Percentiles rank a stretch among this genome's conserved stretches.
These are phyloP conservation scores for Nicotiana noctiflora DNA, from an alignment of 257 asterid species.

Conservation along the genomic window DNA sequence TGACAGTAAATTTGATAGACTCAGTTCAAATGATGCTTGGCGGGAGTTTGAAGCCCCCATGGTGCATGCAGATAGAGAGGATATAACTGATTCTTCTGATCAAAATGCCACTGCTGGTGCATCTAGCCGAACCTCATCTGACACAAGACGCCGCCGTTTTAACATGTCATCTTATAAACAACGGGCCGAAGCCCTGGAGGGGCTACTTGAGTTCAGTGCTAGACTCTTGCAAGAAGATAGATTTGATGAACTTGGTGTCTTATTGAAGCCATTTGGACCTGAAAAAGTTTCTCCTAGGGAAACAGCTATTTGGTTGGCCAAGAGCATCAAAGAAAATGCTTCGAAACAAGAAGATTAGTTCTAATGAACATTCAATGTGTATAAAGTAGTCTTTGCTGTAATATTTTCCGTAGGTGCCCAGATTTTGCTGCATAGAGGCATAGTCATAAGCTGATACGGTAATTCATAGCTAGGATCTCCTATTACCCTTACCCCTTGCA, in stretches of 20 bases:
- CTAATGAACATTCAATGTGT: slow-evolving; percentile 9
- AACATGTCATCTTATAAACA: slow-evolving; percentile 77
- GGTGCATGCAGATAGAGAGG: slow-evolving; percentile 30
- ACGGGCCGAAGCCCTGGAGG: slow-evolving; percentile 89
- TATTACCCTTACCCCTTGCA: neutral
- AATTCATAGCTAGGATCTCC: slow-evolving; percentile 8
- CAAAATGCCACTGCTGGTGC: slow-evolving; percentile 92
- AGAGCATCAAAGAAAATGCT: slow-evolving; percentile 75
- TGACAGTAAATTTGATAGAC: slow-evolving; percentile 39
- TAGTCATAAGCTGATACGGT: slow-evolving; percentile 24
- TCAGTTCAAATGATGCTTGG: slow-evolving; percentile 47
- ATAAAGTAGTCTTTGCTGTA: slow-evolving; percentile 11
- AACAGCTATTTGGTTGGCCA: slow-evolving; percentile 90
- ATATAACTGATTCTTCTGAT: slow-evolving; percentile 62
- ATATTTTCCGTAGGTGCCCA: slow-evolving; percentile 20
- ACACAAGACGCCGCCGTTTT: slow-evolving; percentile 53
- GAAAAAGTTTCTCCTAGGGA: slow-evolving; percentile 89
- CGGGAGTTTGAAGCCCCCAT: slow-evolving; percentile 40
- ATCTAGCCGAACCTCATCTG: slow-evolving; percentile 81
- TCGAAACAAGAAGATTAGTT: slow-evolving; percentile 38
- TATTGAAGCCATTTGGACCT: slow-evolving; percentile 77
- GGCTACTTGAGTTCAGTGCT: slow-evolving; percentile 85
- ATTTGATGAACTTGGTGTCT: slow-evolving; percentile 75
- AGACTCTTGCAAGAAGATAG: slow-evolving; percentile 70
- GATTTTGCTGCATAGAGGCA: slow-evolving; percentile 23